These are phyloP conservation scores for Trichomonascaceae sp. DNA, from an alignment of 1,139 yeast genomes.

Conservation along the genomic window DNA sequence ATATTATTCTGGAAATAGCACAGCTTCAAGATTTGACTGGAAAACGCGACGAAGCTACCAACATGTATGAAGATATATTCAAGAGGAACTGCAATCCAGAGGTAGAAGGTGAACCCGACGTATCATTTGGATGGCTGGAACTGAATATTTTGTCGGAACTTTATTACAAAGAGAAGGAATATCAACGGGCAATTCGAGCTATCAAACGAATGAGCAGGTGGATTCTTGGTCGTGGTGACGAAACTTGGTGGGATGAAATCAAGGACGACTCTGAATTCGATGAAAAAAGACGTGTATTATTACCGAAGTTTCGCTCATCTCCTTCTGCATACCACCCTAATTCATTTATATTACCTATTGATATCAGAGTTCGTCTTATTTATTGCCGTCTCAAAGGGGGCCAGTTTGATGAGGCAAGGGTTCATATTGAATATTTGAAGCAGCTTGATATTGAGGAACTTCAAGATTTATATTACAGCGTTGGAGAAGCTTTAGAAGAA, in stretches of 20 bases:
- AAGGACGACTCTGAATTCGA: conserved; percentile 75
- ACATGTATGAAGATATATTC: conserved; percentile 49
- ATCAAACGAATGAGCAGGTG: conserved; percentile 74
- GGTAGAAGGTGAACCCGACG: conserved; percentile 21
- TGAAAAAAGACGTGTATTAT: conserved; percentile 47
- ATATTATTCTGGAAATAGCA: conserved; percentile 67
- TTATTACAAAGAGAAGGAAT: conserved; percentile 61
- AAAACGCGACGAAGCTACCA: conserved; percentile 73
- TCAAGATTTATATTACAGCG: conserved; percentile 68
- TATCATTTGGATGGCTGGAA: conserved; percentile 76
- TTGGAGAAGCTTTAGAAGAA: conserved; percentile 67
- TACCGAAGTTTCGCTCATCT: conserved; percentile 16
- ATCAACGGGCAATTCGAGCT: conserved; percentile 55
- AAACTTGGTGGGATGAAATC: conserved; percentile 77
- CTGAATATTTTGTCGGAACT: conserved; percentile 78
- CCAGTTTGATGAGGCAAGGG: conserved; percentile 41
- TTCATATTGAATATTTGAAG: conserved; percentile 58
- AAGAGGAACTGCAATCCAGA: conserved; percentile 23
- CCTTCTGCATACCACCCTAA: conserved; percentile 14
- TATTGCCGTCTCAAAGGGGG: conserved; percentile 60
- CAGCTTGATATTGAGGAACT: conserved; percentile 54
- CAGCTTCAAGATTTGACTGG: conserved; percentile 69
- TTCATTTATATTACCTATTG: conserved; percentile 59
- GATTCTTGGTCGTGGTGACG: conserved; percentile 66
- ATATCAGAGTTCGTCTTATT: conserved; percentile 77